Evolutionary conservation across 495 filamentous ascomycete species (phyloP), one percentile per base, ranked within the genome.

Genomic region (Sordaria brevicollis): DNA sequence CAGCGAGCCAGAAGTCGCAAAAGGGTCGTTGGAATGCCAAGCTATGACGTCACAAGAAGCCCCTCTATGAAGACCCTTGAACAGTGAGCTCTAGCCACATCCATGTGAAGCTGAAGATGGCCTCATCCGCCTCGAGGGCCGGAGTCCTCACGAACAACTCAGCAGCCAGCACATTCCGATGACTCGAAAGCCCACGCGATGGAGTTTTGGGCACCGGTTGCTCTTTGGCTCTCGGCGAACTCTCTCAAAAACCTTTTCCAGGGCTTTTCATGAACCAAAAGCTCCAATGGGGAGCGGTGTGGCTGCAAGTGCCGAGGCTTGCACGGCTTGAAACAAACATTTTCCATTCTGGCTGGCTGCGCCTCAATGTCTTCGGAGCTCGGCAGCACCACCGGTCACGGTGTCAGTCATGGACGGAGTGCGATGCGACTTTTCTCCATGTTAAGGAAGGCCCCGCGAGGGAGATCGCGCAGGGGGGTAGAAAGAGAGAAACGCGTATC

Each of bases 41-140:
- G 8, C 9, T 17, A 67, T 41, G 66, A 35, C 35, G 25, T 35
- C 35, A 39, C 6, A 37, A 17, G 15, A 2, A 37, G 65, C 35
- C 66, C 35, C 35, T 29, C 66, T 39, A 67, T 54, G 66, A 39
- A 67, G 36, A 35, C 36, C 36, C 31, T 34, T 34, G 11, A 19
- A 29, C 17, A 39, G 5, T 39, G 31, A 29, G 36, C 38, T 35
- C 35, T 36, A 39, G 36, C 35, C 36, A 68, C 25, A 68, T 62
- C 67, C 67, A 68, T 68, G 67, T 13, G 39, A 62, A 68, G 67
- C 67, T 68, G 67, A 68, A 68, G n/a, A 29, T 31, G 25, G 49
- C 21, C 38, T 54, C 29, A 19, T 41, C n/a, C n/a, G n/a, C n/a
- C n/a, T n/a, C 31, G 67, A 35, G 17, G 29, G 49, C 62, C 21